Conservation (phyloP, 768 basidiomycete genomes). For the Gloeophyllum trabeum region DNA sequence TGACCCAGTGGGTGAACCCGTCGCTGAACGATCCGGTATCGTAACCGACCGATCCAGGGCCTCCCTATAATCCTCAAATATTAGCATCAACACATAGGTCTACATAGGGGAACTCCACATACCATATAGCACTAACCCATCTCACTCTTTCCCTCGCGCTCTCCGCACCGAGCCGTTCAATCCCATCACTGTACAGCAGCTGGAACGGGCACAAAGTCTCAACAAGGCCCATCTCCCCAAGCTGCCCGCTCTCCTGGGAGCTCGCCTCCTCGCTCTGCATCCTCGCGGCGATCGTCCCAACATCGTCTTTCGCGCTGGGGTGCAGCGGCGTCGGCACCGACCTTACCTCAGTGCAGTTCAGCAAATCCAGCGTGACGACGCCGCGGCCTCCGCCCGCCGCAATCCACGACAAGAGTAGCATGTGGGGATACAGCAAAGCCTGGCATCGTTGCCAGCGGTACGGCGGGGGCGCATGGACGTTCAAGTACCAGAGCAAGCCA, state of each 20-base stretch:
- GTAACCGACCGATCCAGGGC: constrained; percentile 56
- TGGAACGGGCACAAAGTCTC: constrained; percentile 85
- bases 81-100: background rate
- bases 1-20: constrained; percentile 42
- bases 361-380: constrained; percentile 74
- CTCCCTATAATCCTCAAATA: constrained; percentile 43
- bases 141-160: constrained; percentile 76
- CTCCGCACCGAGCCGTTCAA: constrained; percentile 83
- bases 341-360: constrained; percentile 81
- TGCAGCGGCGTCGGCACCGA: constrained; percentile 76
- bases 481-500: constrained; percentile 84
- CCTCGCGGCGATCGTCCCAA: constrained; percentile 75
- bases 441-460: constrained; percentile 78
- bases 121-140: constrained; percentile 92
- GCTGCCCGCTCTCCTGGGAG: constrained; percentile 27
- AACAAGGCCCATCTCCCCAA: constrained; percentile 28
- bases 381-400: constrained; percentile 76
- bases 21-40: constrained; percentile 33
- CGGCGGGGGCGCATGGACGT: constrained; percentile 75
- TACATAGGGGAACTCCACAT: constrained; percentile 15
- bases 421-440: constrained; percentile 73
- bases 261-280: constrained; percentile 37
- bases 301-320: constrained; percentile 72
- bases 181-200: constrained; percentile 80
- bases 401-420: constrained; percentile 81